A percentile compares a stretch with the other conserved stretches of the same genome.
These are phyloP conservation scores for Eragrostis curvula DNA, from an alignment of 176 grass and related monocot species.

Conservation along the genomic window DNA sequence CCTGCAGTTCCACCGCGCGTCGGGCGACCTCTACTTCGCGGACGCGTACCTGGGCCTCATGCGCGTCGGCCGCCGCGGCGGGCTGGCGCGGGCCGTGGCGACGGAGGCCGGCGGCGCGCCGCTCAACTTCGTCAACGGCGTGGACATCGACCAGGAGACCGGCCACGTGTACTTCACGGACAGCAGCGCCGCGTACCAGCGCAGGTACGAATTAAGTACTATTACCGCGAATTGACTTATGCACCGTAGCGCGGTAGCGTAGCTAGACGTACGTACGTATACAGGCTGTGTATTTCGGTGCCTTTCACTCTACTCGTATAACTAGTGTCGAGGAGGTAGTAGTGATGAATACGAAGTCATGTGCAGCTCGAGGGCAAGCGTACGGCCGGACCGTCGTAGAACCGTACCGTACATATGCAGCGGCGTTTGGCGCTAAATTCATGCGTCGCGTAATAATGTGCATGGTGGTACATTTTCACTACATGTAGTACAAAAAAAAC, in stretches of 20 bases:
- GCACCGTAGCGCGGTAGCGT: too few relatives aligned
- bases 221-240: neutral
- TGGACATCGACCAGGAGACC: slow-evolving; percentile 86
- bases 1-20: slow-evolving; percentile 70
- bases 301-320: neutral
- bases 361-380: neutral
- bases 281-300: neutral
- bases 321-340: too few relatives aligned
- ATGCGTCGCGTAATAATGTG: neutral
- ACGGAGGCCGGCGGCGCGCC: slow-evolving; percentile 63
- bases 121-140: slow-evolving; percentile 78
- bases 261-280: too few relatives aligned
- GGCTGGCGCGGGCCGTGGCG: slow-evolving; percentile 54
- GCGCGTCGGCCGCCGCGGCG: slow-evolving; percentile 60
- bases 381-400: neutral
- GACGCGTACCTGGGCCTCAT: slow-evolving; percentile 89
- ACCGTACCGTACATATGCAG: neutral
- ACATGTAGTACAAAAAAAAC: neutral
- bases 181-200: slow-evolving; percentile 66
- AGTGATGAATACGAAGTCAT: neutral
- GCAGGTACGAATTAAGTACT: slow-evolving; percentile 51
- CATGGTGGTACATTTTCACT: neutral
- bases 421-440: neutral
- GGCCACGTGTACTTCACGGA: slow-evolving; percentile 89
- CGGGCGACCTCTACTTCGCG: slow-evolving; percentile 80